Conservation (phyloP, 495 filamentous ascomycete species). For the Cryomyces antarcticus region DNA sequence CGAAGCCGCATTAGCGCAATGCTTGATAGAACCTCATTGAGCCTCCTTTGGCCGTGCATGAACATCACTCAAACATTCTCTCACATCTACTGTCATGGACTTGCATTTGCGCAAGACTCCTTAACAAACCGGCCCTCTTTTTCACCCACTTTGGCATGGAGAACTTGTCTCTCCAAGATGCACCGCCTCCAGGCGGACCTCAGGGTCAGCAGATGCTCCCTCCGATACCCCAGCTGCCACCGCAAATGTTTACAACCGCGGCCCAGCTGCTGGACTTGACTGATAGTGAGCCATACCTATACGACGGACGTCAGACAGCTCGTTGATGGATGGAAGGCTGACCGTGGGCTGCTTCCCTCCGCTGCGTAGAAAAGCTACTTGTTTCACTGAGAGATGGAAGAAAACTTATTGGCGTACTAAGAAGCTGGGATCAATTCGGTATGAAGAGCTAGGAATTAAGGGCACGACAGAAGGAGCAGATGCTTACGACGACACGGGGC, state of each 20-base stretch:
- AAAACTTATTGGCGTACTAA: slow-evolving; percentile 76
- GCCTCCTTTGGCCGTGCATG: too few species aligned
- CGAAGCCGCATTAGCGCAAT: too few species aligned
- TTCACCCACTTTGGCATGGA: slow-evolving; percentile 1
- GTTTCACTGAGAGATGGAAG: slow-evolving; percentile 78
- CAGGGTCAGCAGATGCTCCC: slow-evolving; percentile 10
- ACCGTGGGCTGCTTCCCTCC: neutral
- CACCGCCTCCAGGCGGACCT: neutral
- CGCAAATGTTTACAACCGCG: slow-evolving; percentile 96
- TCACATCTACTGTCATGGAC: neutral
- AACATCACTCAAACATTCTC: too few species aligned
- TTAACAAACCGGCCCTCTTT: neutral
- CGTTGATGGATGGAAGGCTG: slow-evolving; percentile 1
- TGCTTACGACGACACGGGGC: neutral
- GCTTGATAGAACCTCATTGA: too few species aligned
- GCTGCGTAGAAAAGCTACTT: slow-evolving; percentile 67
- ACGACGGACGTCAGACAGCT: neutral
- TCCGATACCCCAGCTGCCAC: slow-evolving; percentile 34
- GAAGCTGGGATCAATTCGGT: slow-evolving; percentile 98
- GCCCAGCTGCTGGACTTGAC: slow-evolving; percentile 87
- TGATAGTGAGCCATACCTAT: slow-evolving; percentile 52
- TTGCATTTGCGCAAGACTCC: neutral
- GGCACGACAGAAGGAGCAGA: neutral
- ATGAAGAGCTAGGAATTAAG: slow-evolving; percentile 13
- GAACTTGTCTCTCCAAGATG: slow-evolving; percentile 6